A percentile compares a stretch with the other conserved stretches of the same genome.
These are phyloP conservation scores for Hibiscus tridactylites DNA, from an alignment of 345 rosid genomes.

Conservation along the genomic window DNA sequence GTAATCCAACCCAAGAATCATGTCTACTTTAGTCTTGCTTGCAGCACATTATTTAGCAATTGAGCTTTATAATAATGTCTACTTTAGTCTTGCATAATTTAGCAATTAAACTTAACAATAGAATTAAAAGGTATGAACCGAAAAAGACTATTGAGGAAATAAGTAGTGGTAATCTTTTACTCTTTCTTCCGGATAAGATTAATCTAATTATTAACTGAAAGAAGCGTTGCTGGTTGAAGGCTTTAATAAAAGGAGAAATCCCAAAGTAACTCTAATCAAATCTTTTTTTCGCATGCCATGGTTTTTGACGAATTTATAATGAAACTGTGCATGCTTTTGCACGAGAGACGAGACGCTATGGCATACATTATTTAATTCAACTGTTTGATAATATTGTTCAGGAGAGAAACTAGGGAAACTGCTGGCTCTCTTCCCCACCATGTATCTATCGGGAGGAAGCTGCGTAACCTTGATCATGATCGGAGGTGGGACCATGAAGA, in stretches of 20 bases:
- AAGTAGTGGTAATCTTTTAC: neutral
- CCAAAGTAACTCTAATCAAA: neutral
- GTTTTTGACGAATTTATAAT: neutral
- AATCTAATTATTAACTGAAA: neutral
- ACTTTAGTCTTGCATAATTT: neutral
- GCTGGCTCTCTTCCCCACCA: slow-evolving; percentile 43
- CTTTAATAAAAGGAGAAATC: neutral
- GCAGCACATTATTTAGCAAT: no score
- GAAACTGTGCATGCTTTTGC: neutral
- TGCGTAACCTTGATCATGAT: slow-evolving; percentile 46
- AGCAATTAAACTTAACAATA: neutral
- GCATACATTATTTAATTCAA: neutral
- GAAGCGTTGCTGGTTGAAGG: neutral
- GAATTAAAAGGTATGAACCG: neutral
- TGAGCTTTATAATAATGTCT: neutral
- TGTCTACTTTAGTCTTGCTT: no score
- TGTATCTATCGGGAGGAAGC: slow-evolving; percentile 60
- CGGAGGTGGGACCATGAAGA: slow-evolving; percentile 43
- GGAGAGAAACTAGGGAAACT: slow-evolving; percentile 48
- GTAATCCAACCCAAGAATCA: no score
- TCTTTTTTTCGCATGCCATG: neutral
- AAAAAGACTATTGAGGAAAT: neutral
- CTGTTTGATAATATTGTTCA: slow-evolving; percentile 14
- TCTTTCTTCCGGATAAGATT: neutral
- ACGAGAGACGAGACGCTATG: neutral